Conservation (phyloP, 805 yeast genomes). For the Metschnikowia santaceciliae region DNA sequence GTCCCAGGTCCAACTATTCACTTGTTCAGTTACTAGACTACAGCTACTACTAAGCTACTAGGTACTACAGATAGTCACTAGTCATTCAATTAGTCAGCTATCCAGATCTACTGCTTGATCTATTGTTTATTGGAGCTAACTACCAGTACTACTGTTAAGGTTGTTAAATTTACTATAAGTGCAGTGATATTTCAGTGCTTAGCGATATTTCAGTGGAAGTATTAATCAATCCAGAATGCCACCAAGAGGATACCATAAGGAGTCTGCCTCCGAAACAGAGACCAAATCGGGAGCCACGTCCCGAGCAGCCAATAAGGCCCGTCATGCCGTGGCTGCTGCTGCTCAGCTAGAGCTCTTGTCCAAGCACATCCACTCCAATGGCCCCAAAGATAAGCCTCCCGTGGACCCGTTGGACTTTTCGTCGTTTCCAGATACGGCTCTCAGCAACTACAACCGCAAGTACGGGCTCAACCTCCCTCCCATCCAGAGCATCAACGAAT, state of each 20-base stretch:
- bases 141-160: not conserved
- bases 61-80: no score
- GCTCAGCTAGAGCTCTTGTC: slow-evolving; percentile 64
- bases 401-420: slow-evolving; percentile 68
- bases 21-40: no score
- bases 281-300: slow-evolving; percentile 17
- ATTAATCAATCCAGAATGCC: slow-evolving; percentile 9
- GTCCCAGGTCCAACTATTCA: no score
- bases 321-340: slow-evolving; percentile 59
- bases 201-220: no score
- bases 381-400: slow-evolving; percentile 54
- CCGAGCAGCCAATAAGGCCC: slow-evolving; percentile 54
- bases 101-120: not conserved
- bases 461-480: slow-evolving; percentile 56
- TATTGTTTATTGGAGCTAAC: not conserved
- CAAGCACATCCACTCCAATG: slow-evolving; percentile 71
- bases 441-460: slow-evolving; percentile 64
- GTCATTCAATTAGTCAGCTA: no score
- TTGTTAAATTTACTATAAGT: not conserved
- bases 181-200: not conserved
- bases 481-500: slow-evolving; percentile 65
- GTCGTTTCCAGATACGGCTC: slow-evolving; percentile 53
- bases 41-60: no score
- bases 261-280: slow-evolving; percentile 38
- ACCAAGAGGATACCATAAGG: slow-evolving; percentile 22